Evolutionary conservation across 2,329 filamentous ascomycete genomes (phyloP).

Genomic region (Didymella glomerata): DNA sequence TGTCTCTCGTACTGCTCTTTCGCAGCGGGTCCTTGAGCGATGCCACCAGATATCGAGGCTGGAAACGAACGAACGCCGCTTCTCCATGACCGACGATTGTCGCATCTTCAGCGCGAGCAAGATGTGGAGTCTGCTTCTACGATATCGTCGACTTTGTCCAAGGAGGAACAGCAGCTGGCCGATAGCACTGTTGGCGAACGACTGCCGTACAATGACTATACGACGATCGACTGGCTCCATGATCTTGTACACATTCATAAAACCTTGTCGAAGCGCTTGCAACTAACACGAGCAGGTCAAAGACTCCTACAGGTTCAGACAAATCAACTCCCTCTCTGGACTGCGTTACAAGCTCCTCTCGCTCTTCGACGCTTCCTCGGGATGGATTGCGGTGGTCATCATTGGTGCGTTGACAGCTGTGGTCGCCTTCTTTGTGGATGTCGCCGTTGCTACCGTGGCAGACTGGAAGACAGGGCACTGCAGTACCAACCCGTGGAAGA

Average conservation of each 20-base stretch:
- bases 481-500: constrained; percentile 55
- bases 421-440: constrained; percentile 65
- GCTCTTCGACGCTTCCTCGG: constrained; percentile 61
- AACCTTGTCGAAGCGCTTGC: background rate
- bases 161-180: constrained; percentile 59
- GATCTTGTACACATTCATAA: constrained; percentile 56
- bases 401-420: constrained; percentile 65
- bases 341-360: constrained; percentile 53
- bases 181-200: constrained; percentile 62
- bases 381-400: constrained; percentile 64
- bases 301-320: constrained; percentile 63
- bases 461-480: constrained; percentile 69
- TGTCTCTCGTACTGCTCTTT: background rate
- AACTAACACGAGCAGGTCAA: constrained; percentile 56
- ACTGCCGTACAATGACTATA: constrained; percentile 68
- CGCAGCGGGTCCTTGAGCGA: constrained; percentile 11
- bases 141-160: constrained; percentile 56
- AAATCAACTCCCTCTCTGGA: constrained; percentile 55
- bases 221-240: constrained; percentile 69
- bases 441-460: constrained; percentile 62
- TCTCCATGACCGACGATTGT: constrained; percentile 43
- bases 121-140: constrained; percentile 56
- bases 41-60: constrained; percentile 37
- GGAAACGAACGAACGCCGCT: constrained; percentile 49
- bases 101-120: constrained; percentile 48